Percentiles rank a stretch among this genome's conserved stretches.
phyloP scores from a whole-genome alignment of 2,329 filamentous ascomycete genomes.

The Lizonia empirigonia region DNA sequence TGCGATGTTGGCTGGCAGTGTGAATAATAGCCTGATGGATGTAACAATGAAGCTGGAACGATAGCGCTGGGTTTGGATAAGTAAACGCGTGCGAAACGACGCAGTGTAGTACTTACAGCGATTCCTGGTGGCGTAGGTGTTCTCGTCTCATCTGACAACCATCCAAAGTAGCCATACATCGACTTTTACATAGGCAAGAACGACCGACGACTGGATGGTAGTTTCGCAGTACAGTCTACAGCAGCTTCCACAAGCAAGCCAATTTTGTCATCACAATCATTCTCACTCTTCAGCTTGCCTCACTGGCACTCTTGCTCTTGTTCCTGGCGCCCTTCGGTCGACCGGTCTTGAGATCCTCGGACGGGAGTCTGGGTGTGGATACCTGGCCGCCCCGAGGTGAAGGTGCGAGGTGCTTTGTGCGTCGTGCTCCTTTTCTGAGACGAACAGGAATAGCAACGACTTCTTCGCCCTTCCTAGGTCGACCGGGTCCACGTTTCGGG shows the following conservation, averaged over 20 bases:
- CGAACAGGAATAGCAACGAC: too few relatives aligned
- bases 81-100: not conserved
- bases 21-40: too few relatives aligned
- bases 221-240: not conserved
- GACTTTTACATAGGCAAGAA: not conserved
- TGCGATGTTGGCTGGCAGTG: not conserved
- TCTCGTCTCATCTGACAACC: not conserved
- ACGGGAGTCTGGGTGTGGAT: not conserved
- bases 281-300: not conserved
- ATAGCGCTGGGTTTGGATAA: not conserved
- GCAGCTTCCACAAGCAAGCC: not conserved
- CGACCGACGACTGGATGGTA: not conserved
- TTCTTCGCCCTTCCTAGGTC: constrained; percentile 1
- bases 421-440: not conserved
- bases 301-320: constrained; percentile 7
- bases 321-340: constrained; percentile 29
- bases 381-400: constrained; percentile 10
- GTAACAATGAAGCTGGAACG: not conserved
- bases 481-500: not conserved
- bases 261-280: not conserved
- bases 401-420: constrained; percentile 6
- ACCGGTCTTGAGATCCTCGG: constrained; percentile 1
- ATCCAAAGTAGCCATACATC: not conserved
- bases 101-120: not conserved
- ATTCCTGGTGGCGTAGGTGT: not conserved